These are phyloP conservation scores for Erodium maritimum DNA, from an alignment of 345 rosid species.

Conservation along the genomic window DNA sequence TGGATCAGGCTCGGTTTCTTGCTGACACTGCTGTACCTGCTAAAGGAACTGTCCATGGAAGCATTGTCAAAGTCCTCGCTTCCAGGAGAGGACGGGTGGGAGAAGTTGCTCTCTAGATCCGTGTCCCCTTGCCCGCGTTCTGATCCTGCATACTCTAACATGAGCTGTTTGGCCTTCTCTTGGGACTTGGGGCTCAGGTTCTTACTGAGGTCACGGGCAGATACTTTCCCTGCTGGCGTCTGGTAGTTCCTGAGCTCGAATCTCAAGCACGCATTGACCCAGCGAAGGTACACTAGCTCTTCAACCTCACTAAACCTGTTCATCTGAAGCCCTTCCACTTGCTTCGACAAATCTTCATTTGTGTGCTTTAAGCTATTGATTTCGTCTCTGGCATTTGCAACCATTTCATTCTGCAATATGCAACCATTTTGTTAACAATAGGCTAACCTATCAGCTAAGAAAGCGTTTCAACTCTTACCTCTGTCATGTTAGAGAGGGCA, in stretches of 20 bases:
- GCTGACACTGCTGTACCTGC: slow-evolving; percentile 65
- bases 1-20: slow-evolving; percentile 67
- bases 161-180: slow-evolving; percentile 68
- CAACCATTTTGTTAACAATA: no score
- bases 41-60: slow-evolving; percentile 68
- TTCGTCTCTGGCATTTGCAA: slow-evolving; percentile 67
- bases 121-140: slow-evolving; percentile 96
- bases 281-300: slow-evolving; percentile 94
- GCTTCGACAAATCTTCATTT: slow-evolving; percentile 80
- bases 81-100: slow-evolving; percentile 90
- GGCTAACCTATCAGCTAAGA: slow-evolving; percentile 5
- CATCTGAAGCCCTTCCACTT: slow-evolving; percentile 98
- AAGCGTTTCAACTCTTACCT: slow-evolving; percentile 32
- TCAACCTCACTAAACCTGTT: slow-evolving; percentile 96
- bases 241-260: slow-evolving; percentile 87
- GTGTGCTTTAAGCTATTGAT: slow-evolving; percentile 62
- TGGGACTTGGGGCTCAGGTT: slow-evolving; percentile 79
- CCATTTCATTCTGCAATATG: slow-evolving; percentile 57
- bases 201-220: slow-evolving; percentile 92
- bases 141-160: slow-evolving; percentile 87
- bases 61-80: slow-evolving; percentile 84
- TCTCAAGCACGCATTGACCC: slow-evolving; percentile 97
- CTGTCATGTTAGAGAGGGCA: slow-evolving; percentile 78
- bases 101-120: slow-evolving; percentile 71
- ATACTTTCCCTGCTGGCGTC: slow-evolving; percentile 67